These are phyloP conservation scores for Pseudognaphalium luteoalbum DNA, from an alignment of 129 eudicot genomes.

Conservation along the genomic window DNA sequence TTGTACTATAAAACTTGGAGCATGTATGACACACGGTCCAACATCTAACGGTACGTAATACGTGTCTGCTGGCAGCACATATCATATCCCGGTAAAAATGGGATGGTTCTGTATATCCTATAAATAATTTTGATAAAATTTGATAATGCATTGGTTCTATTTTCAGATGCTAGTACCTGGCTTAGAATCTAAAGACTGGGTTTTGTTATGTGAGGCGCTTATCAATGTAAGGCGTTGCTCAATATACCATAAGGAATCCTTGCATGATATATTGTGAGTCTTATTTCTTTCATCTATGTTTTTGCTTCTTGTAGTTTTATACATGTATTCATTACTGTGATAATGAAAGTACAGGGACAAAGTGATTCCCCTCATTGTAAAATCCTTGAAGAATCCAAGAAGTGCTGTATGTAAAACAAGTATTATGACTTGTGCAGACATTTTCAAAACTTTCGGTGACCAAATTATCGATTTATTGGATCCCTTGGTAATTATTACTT, in stretches of 20 bases:
- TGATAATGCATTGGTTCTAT: neutral
- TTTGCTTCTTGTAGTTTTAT: too few species aligned
- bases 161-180: constrained; percentile 26
- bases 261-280: constrained; percentile 57
- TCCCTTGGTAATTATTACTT: constrained; percentile 4
- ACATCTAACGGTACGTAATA: too few species aligned
- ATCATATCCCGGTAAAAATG: neutral
- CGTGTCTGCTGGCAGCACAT: too few species aligned
- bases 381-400: constrained; percentile 86
- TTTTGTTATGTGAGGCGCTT: constrained; percentile 66
- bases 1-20: too few species aligned
- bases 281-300: neutral
- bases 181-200: constrained; percentile 85
- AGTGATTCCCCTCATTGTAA: constrained; percentile 61
- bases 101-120: neutral
- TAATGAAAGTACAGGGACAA: constrained; percentile 47
- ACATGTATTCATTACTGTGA: constrained; percentile 1
- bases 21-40: too few species aligned
- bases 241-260: constrained; percentile 66
- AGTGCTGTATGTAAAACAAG: constrained; percentile 91
- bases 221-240: constrained; percentile 70
- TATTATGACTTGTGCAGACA: constrained; percentile 75
- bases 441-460: constrained; percentile 72
- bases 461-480: constrained; percentile 61
- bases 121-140: neutral